Conservation (phyloP, 257 asterid species). For the Leonotis leonurus region DNA sequence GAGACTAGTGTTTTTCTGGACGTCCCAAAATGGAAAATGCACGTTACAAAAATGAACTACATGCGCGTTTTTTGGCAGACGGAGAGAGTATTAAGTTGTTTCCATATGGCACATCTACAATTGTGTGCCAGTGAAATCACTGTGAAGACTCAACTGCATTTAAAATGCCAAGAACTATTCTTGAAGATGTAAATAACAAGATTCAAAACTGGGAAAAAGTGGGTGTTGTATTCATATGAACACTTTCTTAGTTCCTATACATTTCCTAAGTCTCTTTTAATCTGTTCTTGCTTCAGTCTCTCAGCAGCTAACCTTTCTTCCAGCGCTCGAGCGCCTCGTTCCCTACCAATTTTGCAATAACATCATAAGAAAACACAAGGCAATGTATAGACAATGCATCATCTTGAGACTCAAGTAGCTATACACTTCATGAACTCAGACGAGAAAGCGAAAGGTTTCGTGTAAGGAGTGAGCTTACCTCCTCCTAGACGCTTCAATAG, state of each 20-base stretch:
- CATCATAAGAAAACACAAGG: neutral
- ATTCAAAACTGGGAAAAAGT: constrained; percentile 1
- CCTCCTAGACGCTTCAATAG: constrained; percentile 80
- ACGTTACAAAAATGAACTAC: too few relatives aligned
- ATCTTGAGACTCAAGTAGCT: neutral
- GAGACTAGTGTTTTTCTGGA: too few relatives aligned
- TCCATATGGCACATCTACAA: too few relatives aligned
- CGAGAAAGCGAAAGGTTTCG: neutral
- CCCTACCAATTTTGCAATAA: constrained; percentile 37
- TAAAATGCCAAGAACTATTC: constrained; percentile 15
- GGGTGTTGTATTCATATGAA: neutral
- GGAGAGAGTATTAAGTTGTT: too few relatives aligned
- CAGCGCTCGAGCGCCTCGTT: constrained; percentile 84
- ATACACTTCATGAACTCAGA: neutral
- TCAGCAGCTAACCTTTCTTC: constrained; percentile 83
- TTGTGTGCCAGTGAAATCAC: too few relatives aligned
- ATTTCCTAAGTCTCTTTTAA: constrained; percentile 39
- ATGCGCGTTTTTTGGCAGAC: too few relatives aligned
- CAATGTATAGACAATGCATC: too few relatives aligned
- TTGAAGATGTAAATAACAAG: constrained; percentile 1
- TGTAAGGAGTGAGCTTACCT: constrained; percentile 41
- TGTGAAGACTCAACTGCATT: too few relatives aligned
- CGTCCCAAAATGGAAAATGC: too few relatives aligned
- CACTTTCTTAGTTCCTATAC: constrained; percentile 41
- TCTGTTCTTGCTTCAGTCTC: constrained; percentile 46